Conservation (phyloP, 2,329 filamentous ascomycete species). For the Zalaria sp. region DNA sequence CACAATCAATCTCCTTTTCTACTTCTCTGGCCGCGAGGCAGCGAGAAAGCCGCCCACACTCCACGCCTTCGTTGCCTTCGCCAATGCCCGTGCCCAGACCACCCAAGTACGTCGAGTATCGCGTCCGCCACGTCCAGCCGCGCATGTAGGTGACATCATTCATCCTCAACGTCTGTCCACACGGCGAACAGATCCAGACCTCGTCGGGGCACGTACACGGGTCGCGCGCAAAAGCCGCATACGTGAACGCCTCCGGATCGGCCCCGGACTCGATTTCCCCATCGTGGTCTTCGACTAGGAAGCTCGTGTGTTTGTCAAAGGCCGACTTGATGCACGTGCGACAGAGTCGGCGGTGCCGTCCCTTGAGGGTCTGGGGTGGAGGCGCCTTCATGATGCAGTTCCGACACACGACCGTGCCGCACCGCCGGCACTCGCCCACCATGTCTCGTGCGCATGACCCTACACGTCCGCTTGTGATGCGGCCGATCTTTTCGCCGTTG, state of each 20-base stretch:
- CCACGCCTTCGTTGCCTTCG: conserved; percentile 75
- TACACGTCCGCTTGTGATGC: conserved; percentile 50
- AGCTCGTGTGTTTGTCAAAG: conserved; percentile 28
- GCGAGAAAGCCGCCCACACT: conserved; percentile 63
- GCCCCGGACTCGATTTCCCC: not conserved
- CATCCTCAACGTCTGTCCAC: conserved; percentile 55
- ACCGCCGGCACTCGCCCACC: conserved; percentile 71
- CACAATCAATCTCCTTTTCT: conserved; percentile 74
- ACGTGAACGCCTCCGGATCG: conserved; percentile 21
- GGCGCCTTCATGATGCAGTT: conserved; percentile 85
- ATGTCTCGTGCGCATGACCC: conserved; percentile 75
- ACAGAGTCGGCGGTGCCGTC: conserved; percentile 72
- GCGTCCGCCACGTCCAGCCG: conserved; percentile 80
- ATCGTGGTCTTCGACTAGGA: not conserved
- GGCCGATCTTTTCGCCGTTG: conserved; percentile 17
- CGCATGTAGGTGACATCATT: conserved; percentile 44
- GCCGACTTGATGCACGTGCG: conserved; percentile 59
- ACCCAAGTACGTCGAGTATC: conserved; percentile 65
- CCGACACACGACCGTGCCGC: conserved; percentile 68
- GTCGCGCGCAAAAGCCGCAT: conserved; percentile 35
- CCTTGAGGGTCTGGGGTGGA: conserved; percentile 48
- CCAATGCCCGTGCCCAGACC: conserved; percentile 78
- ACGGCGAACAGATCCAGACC: conserved; percentile 78
- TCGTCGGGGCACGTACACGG: conserved; percentile 46
- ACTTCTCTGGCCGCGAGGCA: conserved; percentile 68